A percentile compares a stretch with the other conserved stretches of the same genome.
Evolutionary conservation across 441 rosid species (phyloP).

Genomic region (Manihot esculenta): DNA sequence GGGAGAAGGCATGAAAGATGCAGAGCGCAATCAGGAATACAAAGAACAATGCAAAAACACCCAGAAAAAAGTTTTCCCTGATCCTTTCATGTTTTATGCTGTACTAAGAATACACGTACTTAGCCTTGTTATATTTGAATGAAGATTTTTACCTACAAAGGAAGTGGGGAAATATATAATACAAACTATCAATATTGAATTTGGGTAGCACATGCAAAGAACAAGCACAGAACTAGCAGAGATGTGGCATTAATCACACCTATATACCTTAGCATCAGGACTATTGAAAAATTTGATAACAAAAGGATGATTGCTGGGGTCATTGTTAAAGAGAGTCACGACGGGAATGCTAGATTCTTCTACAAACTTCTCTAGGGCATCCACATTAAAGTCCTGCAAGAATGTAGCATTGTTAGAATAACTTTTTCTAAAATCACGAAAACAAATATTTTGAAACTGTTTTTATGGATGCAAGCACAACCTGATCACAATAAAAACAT

Average conservation of each 20-base stretch:
- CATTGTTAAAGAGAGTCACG: slow-evolving; percentile 68
- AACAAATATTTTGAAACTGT: neutral
- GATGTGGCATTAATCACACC: neutral
- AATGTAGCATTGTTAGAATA: slow-evolving; percentile 23
- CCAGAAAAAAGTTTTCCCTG: neutral
- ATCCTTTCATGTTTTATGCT: neutral
- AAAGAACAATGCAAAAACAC: neutral
- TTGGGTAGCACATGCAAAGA: neutral
- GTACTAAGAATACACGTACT: neutral
- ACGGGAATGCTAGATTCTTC: slow-evolving; percentile 70
- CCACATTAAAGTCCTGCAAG: slow-evolving; percentile 68
- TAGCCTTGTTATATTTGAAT: neutral
- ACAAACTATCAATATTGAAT: neutral
- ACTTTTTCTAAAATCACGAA: slow-evolving; percentile 57
- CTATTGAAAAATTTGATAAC: slow-evolving; percentile 79
- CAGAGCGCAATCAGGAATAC: too few relatives aligned
- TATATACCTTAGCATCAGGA: slow-evolving; percentile 61
- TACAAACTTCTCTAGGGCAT: slow-evolving; percentile 72
- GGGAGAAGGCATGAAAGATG: too few relatives aligned
- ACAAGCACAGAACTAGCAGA: neutral
- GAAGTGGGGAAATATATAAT: neutral
- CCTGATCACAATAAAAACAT: slow-evolving; percentile 1
- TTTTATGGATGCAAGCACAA: slow-evolving; percentile 2
- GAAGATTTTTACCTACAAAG: neutral
- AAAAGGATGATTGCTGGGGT: slow-evolving; percentile 76